These are phyloP conservation scores for Gonapodya prolifera DNA, from an alignment of 192 early-diverging fungal genomes.

Conservation along the genomic window DNA sequence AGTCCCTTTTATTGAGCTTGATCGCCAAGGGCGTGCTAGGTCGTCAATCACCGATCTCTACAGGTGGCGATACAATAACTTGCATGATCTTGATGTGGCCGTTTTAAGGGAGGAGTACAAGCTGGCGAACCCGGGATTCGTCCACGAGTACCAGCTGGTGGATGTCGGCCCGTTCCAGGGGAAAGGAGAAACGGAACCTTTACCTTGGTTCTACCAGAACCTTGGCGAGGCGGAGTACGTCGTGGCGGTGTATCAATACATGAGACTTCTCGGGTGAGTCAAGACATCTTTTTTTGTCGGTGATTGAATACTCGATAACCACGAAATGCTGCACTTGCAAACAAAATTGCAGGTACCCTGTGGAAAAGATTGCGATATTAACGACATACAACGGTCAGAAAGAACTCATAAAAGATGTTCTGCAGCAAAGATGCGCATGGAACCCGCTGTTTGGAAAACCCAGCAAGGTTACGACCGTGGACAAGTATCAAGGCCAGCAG, in stretches of 20 bases:
- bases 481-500: slow-evolving; percentile 93
- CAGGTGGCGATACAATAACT: slow-evolving; percentile 62
- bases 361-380: slow-evolving; percentile 78
- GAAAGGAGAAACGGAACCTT: slow-evolving; percentile 76
- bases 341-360: slow-evolving; percentile 60
- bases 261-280: slow-evolving; percentile 73
- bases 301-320: neutral
- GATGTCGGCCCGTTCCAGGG: slow-evolving; percentile 66
- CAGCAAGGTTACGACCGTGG: slow-evolving; percentile 74
- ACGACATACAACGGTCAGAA: slow-evolving; percentile 98
- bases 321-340: too few relatives aligned
- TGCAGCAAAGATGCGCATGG: slow-evolving; percentile 74
- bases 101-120: slow-evolving; percentile 34
- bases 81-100: slow-evolving; percentile 54
- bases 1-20: slow-evolving; percentile 81
- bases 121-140: slow-evolving; percentile 73
- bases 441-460: slow-evolving; percentile 76
- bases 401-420: slow-evolving; percentile 80
- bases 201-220: slow-evolving; percentile 85
- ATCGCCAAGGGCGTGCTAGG: slow-evolving; percentile 77
- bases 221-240: slow-evolving; percentile 96
- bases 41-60: slow-evolving; percentile 70
- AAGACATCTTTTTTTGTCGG: slow-evolving; percentile 6
- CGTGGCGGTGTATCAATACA: slow-evolving; percentile 90
- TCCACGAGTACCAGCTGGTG: slow-evolving; percentile 76